phyloP scores from a whole-genome alignment of 2,329 filamentous ascomycete species.

The Xylariaceae sp. region DNA sequence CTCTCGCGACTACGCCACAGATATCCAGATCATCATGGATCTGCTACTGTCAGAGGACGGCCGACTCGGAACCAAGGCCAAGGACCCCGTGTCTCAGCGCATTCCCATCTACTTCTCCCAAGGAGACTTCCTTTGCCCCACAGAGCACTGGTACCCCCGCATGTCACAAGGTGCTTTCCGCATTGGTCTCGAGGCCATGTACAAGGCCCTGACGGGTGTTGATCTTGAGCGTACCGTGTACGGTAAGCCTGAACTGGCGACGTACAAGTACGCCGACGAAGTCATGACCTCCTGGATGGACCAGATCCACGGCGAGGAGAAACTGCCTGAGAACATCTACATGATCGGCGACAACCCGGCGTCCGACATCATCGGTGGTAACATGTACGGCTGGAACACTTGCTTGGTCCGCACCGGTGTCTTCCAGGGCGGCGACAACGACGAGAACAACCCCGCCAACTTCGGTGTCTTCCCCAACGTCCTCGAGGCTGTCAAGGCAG shows the following conservation, averaged over 20 bases:
- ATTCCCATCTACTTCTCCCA: conserved; percentile 66
- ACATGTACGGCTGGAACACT: conserved; percentile 80
- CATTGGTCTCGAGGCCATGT: conserved; percentile 68
- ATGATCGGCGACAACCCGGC: conserved; percentile 73
- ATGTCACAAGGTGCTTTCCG: conserved; percentile 73
- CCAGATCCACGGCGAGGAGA: conserved; percentile 66
- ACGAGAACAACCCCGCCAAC: conserved; percentile 69
- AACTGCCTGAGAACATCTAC: conserved; percentile 64
- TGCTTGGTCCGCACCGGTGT: conserved; percentile 73
- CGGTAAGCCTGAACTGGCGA: conserved; percentile 68
- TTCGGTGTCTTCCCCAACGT: conserved; percentile 73
- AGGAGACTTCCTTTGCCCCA: conserved; percentile 51
- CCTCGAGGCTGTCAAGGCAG: conserved; percentile 63
- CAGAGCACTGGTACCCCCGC: conserved; percentile 59
- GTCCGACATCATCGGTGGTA: conserved; percentile 69
- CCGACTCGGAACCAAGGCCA: conserved; percentile 57
- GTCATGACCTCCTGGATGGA: conserved; percentile 71
- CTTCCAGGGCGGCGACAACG: conserved; percentile 71
- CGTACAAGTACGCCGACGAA: conserved; percentile 75
- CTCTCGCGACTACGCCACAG: conserved; percentile 67
- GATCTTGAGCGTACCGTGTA: conserved; percentile 72
- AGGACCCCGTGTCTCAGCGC: conserved; percentile 59
- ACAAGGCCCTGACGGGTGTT: conserved; percentile 62
- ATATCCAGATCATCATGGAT: conserved; percentile 73
- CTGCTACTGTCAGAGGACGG: conserved; percentile 64